These are phyloP conservation scores for Breynia disticha DNA, from an alignment of 441 rosid genomes.

Conservation along the genomic window DNA sequence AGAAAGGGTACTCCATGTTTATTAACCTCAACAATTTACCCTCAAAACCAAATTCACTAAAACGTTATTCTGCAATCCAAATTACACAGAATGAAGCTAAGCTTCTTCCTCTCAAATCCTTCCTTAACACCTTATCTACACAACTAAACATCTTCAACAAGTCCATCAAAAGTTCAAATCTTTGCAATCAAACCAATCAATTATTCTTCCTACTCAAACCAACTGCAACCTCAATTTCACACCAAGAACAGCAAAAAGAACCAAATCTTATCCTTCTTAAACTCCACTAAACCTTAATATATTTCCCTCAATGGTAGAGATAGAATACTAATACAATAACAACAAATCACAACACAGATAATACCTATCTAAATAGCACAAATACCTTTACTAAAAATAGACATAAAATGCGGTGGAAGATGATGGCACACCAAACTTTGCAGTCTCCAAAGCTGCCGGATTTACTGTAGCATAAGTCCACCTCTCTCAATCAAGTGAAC, in stretches of 20 bases:
- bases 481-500: constrained; percentile 21
- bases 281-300: not conserved
- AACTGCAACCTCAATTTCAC: too few relatives aligned
- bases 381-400: constrained; percentile 16
- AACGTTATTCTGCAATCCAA: constrained; percentile 14
- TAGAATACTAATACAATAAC: not conserved
- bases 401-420: constrained; percentile 10
- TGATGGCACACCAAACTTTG: constrained; percentile 13
- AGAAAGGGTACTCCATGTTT: constrained; percentile 47
- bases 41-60: constrained; percentile 8
- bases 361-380: not conserved
- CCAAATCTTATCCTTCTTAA: constrained; percentile 1
- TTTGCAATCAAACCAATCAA: not conserved
- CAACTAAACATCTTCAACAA: constrained; percentile 12
- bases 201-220: too few relatives aligned
- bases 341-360: constrained; percentile 10
- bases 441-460: constrained; percentile 25
- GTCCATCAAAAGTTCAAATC: constrained; percentile 4
- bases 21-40: constrained; percentile 2
- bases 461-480: constrained; percentile 30
- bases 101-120: constrained; percentile 10
- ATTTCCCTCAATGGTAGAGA: not conserved
- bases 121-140: constrained; percentile 6
- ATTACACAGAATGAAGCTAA: constrained; percentile 4
- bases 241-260: not conserved